Evolutionary conservation across 306 rosid species (phyloP).

Genomic region (Acacia crassicarpa): DNA sequence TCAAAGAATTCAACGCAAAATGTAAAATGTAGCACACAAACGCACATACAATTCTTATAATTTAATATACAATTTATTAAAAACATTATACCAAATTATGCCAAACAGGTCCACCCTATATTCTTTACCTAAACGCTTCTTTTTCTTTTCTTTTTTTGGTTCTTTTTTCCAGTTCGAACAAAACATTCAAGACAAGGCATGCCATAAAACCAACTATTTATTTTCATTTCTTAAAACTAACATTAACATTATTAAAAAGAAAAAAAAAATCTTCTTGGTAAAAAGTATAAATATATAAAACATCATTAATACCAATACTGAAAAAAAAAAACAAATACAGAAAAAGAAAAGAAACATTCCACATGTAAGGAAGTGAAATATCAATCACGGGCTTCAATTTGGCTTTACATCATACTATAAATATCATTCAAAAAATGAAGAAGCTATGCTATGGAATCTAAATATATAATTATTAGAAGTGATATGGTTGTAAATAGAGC

Average conservation of each 20-base stretch:
- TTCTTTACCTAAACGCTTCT: background rate
- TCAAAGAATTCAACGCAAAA: too few relatives aligned
- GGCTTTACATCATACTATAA: background rate
- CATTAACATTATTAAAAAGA: background rate
- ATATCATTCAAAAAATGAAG: background rate
- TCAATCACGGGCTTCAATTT: background rate
- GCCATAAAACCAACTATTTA: background rate
- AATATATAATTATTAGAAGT: too few relatives aligned
- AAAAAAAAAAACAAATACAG: background rate
- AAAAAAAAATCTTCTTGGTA: background rate
- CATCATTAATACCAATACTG: background rate
- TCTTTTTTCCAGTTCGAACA: background rate
- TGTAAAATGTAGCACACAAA: too few relatives aligned
- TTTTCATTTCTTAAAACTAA: background rate
- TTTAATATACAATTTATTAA: too few relatives aligned
- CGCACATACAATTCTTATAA: too few relatives aligned
- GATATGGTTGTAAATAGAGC: too few relatives aligned
- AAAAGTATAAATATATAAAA: background rate
- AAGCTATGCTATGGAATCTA: too few relatives aligned
- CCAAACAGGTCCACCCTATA: background rate
- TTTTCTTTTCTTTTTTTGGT: background rate
- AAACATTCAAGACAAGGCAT: background rate
- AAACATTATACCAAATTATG: too few relatives aligned
- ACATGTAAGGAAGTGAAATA: background rate
- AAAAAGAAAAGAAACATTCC: background rate